These are phyloP conservation scores for Leccinum pellstonianum DNA, from an alignment of 768 basidiomycete genomes.

Conservation along the genomic window DNA sequence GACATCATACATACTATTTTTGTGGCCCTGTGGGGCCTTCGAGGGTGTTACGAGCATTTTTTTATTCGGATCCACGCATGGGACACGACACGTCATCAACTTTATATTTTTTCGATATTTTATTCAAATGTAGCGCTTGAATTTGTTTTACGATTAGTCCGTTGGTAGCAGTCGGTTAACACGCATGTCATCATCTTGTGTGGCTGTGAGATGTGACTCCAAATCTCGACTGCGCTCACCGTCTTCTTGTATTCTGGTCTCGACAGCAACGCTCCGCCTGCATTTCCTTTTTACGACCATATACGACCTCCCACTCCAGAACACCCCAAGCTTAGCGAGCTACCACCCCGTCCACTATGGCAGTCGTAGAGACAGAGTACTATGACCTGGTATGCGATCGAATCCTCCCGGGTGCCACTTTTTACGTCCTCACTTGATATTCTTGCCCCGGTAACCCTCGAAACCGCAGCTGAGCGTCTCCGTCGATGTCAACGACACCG, in stretches of 20 bases:
- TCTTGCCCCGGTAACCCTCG: neutral
- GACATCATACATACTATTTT: slow-evolving; percentile 2
- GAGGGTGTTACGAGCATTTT: slow-evolving; percentile 19
- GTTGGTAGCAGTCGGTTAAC: neutral
- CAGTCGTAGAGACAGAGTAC: slow-evolving; percentile 89
- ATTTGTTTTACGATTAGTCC: slow-evolving; percentile 1
- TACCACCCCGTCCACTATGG: slow-evolving; percentile 43
- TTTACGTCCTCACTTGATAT: neutral
- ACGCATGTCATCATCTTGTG: slow-evolving; percentile 22
- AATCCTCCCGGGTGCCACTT: neutral
- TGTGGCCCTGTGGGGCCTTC: neutral
- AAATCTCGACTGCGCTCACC: neutral
- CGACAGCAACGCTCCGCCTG: neutral
- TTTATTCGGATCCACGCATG: slow-evolving; percentile 20
- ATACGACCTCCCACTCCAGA: slow-evolving; percentile 2
- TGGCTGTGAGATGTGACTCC: slow-evolving; percentile 28
- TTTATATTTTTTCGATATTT: slow-evolving; percentile 28
- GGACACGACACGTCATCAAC: slow-evolving; percentile 20
- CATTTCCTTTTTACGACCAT: slow-evolving; percentile 1
- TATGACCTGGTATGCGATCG: slow-evolving; percentile 69
- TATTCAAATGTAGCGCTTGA: slow-evolving; percentile 31
- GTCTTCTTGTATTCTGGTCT: neutral
- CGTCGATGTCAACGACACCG: slow-evolving; percentile 72
- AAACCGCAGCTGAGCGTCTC: slow-evolving; percentile 60
- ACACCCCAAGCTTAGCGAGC: neutral